These are phyloP conservation scores for Pyrenochaeta sp. DNA, from an alignment of 2,329 filamentous ascomycete species.

Conservation along the genomic window DNA sequence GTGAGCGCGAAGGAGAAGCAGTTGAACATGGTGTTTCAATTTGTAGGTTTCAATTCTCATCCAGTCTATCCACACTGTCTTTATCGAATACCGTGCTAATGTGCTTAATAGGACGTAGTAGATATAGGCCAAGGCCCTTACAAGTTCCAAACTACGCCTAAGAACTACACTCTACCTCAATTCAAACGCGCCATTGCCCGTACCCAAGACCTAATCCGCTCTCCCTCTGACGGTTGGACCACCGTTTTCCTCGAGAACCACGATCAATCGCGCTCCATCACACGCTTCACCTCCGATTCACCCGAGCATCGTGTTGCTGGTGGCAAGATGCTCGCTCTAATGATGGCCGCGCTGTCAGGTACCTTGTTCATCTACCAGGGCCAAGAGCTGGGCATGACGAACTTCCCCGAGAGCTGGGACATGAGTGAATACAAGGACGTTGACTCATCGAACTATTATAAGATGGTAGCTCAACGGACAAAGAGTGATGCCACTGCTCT, in stretches of 20 bases:
- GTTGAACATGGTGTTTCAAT: slow-evolving; percentile 72
- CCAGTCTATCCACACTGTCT: background rate
- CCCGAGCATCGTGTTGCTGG: slow-evolving; percentile 56
- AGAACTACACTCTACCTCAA: slow-evolving; percentile 41
- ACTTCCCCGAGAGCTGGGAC: slow-evolving; percentile 55
- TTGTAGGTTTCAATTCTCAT: slow-evolving; percentile 41
- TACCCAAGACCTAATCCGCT: slow-evolving; percentile 43
- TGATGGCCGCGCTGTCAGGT: slow-evolving; percentile 58
- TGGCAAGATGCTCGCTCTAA: slow-evolving; percentile 58
- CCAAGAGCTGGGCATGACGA: slow-evolving; percentile 62
- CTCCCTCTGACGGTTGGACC: slow-evolving; percentile 54
- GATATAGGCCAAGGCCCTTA: slow-evolving; percentile 48
- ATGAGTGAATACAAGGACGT: slow-evolving; percentile 61
- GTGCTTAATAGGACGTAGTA: slow-evolving; percentile 49
- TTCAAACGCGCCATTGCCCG: slow-evolving; percentile 43
- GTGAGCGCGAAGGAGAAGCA: slow-evolving; percentile 67
- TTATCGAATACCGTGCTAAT: background rate
- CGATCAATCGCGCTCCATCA: slow-evolving; percentile 61
- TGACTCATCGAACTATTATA: slow-evolving; percentile 64
- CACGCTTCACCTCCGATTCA: slow-evolving; percentile 58
- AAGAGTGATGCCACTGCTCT: slow-evolving; percentile 48
- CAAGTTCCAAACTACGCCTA: slow-evolving; percentile 47
- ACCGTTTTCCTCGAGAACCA: slow-evolving; percentile 63
- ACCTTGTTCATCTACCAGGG: slow-evolving; percentile 62
- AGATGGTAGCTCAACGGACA: slow-evolving; percentile 41